Percentiles rank a stretch among this genome's conserved stretches.
phyloP scores from a whole-genome alignment of 805 yeast genomes.

The Wickerhamiella kazuoi region DNA sequence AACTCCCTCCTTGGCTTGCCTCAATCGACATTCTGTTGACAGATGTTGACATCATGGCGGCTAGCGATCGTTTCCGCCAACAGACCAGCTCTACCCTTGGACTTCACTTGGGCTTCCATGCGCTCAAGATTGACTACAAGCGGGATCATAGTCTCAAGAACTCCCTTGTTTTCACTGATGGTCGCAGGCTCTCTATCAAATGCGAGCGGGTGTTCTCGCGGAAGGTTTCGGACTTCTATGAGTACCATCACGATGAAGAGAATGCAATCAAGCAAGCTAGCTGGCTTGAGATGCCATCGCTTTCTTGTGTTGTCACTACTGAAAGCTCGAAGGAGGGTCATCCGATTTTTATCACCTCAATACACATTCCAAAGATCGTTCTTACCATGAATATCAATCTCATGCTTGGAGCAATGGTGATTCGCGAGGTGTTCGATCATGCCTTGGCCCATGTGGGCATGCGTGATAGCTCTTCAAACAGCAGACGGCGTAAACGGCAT shows the following conservation, averaged over 20 bases:
- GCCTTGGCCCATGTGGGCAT: conserved; percentile 5
- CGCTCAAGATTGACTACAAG: conserved; percentile 6
- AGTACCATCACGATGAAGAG: conserved; percentile 2
- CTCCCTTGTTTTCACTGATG: conserved; percentile 7
- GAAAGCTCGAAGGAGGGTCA: conserved; percentile 1
- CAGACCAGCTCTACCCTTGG: conserved; percentile 13
- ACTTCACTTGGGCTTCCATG: conserved; percentile 4
- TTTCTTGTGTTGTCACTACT: conserved; percentile 5
- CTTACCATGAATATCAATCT: conserved; percentile 12
- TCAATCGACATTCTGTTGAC: conserved; percentile 4
- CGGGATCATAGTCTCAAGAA: conserved; percentile 1
- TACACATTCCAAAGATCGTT: conserved; percentile 9
- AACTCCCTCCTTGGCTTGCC: conserved; percentile 13
- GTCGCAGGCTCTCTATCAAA: conserved; percentile 7
- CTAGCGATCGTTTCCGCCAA: conserved; percentile 13
- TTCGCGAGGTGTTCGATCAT: conserved; percentile 13
- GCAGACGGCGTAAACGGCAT: background rate
- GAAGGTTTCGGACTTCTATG: background rate
- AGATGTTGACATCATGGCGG: conserved; percentile 9
- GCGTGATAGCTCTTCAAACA: background rate
- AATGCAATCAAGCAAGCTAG: conserved; percentile 1
- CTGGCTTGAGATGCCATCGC: conserved; percentile 7
- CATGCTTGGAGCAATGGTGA: conserved; percentile 13
- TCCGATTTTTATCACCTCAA: background rate
- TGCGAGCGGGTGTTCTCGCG: conserved; percentile 2